Percentiles rank a stretch among this genome's conserved stretches.
Conservation (phyloP, 2,329 filamentous ascomycete genomes). For the Penicillium rolfsii region DNA sequence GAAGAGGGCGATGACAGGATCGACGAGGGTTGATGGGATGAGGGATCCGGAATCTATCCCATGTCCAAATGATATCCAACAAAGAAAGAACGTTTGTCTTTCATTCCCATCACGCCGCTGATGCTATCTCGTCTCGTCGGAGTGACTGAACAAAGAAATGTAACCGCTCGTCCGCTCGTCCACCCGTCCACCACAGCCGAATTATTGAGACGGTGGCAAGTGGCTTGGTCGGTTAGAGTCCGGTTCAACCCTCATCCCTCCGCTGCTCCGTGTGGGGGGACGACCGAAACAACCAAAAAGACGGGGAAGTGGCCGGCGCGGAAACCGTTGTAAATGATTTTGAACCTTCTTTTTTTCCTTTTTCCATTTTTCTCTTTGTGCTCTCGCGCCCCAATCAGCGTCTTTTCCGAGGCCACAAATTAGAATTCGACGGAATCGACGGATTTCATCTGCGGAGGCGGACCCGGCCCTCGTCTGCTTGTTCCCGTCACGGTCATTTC, state of each 20-base stretch:
- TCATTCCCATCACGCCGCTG: neutral
- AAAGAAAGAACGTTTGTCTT: neutral
- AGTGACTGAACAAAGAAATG: neutral
- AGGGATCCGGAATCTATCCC: neutral
- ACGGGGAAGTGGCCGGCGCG: conserved; percentile 6
- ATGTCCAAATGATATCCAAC: neutral
- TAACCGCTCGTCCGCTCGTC: neutral
- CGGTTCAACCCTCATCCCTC: neutral
- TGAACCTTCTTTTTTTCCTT: neutral
- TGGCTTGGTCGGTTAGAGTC: neutral
- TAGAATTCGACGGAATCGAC: neutral
- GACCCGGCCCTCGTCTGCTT: neutral
- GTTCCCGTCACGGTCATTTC: neutral
- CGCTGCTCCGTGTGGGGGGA: neutral
- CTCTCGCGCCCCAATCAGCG: neutral
- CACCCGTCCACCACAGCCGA: neutral
- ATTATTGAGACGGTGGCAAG: neutral
- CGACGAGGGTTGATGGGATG: neutral
- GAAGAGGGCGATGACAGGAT: neutral
- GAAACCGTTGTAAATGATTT: neutral
- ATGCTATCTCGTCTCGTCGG: neutral
- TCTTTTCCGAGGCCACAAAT: neutral
- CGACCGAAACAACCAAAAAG: neutral
- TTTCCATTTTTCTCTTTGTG: neutral
- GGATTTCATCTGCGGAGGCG: conserved; percentile 2